Percentiles rank a stretch among this genome's conserved stretches.
Conservation (phyloP, 352 stramenopile genomes). For the Pythium pyrilobum region DNA sequence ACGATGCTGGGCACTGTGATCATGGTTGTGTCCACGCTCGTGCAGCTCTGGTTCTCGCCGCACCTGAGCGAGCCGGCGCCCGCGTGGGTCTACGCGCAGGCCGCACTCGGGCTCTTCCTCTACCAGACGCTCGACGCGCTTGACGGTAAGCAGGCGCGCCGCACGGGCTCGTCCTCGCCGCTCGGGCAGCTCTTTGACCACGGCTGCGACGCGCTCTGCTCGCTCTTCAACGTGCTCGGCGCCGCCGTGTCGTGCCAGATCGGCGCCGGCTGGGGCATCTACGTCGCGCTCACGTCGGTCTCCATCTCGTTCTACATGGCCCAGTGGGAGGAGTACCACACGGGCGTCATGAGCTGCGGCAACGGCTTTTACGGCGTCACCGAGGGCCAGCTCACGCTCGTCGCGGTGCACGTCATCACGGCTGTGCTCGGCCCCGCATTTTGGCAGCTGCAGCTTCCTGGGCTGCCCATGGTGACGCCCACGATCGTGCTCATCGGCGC, state of each 20-base stretch:
- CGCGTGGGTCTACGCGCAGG: conserved; percentile 70
- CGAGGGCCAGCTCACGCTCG: conserved; percentile 75
- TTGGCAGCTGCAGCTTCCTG: conserved; percentile 39
- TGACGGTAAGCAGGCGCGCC: conserved; percentile 98
- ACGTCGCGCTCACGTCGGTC: conserved; percentile 65
- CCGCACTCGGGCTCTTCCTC: conserved; percentile 73
- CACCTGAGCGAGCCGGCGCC: conserved; percentile 60
- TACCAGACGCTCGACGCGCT: conserved; percentile 99
- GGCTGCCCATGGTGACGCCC: conserved; percentile 33
- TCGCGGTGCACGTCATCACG: conserved; percentile 56
- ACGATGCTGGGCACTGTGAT: conserved; percentile 82
- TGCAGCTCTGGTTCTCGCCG: conserved; percentile 75
- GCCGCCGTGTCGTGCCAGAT: conserved; percentile 58
- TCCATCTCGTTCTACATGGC: conserved; percentile 82
- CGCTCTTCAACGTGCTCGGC: conserved; percentile 76
- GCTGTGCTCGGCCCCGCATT: conserved; percentile 51
- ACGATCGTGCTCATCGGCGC: conserved; percentile 42
- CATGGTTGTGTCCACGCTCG: conserved; percentile 72
- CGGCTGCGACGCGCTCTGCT: conserved; percentile 85
- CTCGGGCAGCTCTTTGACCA: conserved; percentile 99
- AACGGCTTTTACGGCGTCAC: conserved; percentile 83
- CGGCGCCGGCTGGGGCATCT: conserved; percentile 37
- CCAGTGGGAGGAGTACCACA: conserved; percentile 89
- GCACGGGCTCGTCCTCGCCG: conserved; percentile 91
- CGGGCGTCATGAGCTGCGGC: conserved; percentile 84